phyloP scores from a whole-genome alignment of 169 alveolate species.

The Plasmodium ovale region DNA sequence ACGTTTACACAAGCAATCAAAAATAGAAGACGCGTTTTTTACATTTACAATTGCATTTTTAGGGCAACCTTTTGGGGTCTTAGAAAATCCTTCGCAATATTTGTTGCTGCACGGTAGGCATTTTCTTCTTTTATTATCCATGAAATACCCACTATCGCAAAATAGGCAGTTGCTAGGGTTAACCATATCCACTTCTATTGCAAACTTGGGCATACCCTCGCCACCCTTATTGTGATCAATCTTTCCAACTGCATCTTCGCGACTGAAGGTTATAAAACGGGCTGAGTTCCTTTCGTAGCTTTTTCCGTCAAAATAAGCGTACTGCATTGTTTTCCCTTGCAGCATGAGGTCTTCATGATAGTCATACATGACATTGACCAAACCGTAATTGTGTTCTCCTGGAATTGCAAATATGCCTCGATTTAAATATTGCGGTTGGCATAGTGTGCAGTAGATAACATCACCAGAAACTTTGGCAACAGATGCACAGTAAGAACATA shows the following conservation, averaged over 20 bases:
- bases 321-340: conserved; percentile 11
- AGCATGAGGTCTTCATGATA: conserved; percentile 59
- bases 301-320: conserved; percentile 37
- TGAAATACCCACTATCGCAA: conserved; percentile 81
- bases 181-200: conserved; percentile 76
- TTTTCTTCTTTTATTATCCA: conserved; percentile 55
- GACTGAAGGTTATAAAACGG: conserved; percentile 11
- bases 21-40: conserved; percentile 32
- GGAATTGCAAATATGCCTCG: conserved; percentile 23
- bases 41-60: conserved; percentile 66
- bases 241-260: background rate
- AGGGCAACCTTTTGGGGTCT: conserved; percentile 80
- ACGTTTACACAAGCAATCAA: conserved; percentile 66
- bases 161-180: conserved; percentile 74
- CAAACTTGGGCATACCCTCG: conserved; percentile 26
- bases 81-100: conserved; percentile 82
- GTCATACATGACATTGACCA: conserved; percentile 16
- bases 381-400: conserved; percentile 49
- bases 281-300: background rate
- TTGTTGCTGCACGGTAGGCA: conserved; percentile 79
- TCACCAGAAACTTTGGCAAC: conserved; percentile 49
- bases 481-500: conserved; percentile 48
- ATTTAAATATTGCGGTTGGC: conserved; percentile 34
- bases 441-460: conserved; percentile 60
- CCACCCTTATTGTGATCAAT: background rate